phyloP scores from a whole-genome alignment of 2,329 filamentous ascomycete genomes.

The Fusarium dimerum region DNA sequence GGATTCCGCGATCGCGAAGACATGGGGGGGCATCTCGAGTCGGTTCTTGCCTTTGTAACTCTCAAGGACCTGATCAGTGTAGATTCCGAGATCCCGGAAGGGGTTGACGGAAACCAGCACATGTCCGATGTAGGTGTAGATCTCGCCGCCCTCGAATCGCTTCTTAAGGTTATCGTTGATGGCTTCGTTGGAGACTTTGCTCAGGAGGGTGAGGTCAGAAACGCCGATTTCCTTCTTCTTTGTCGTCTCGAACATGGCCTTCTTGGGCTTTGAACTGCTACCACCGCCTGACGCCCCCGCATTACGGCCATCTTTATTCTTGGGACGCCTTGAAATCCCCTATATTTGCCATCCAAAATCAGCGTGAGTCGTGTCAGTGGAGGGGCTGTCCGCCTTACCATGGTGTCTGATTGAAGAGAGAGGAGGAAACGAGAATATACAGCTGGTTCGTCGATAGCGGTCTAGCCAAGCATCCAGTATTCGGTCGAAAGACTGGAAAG shows the following conservation, averaged over 20 bases:
- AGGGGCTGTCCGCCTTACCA: slow-evolving; percentile 33
- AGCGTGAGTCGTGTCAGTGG: slow-evolving; percentile 5
- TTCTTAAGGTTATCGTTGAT: slow-evolving; percentile 99
- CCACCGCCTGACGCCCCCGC: slow-evolving; percentile 41
- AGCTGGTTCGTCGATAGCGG: slow-evolving; percentile 12
- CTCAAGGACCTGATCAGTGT: slow-evolving; percentile 90
- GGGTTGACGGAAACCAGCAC: slow-evolving; percentile 98
- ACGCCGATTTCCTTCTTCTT: slow-evolving; percentile 99
- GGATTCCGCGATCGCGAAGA: slow-evolving; percentile 95
- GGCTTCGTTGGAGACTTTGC: slow-evolving; percentile 98
- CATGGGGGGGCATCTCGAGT: slow-evolving; percentile 91
- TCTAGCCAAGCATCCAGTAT: slow-evolving; percentile 30
- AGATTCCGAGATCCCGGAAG: slow-evolving; percentile 96
- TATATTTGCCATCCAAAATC: slow-evolving; percentile 22
- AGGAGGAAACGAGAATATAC: slow-evolving; percentile 16
- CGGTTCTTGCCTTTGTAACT: slow-evolving; percentile 97
- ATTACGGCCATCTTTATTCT: slow-evolving; percentile 39
- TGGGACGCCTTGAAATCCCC: slow-evolving; percentile 44
- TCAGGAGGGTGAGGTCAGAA: slow-evolving; percentile 94
- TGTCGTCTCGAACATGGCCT: slow-evolving; percentile 90
- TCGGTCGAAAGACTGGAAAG: slow-evolving; percentile 10
- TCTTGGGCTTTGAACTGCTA: slow-evolving; percentile 72
- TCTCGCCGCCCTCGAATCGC: slow-evolving; percentile 94
- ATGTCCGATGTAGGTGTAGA: slow-evolving; percentile 99
- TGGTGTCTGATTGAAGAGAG: slow-evolving; percentile 23